Evolutionary conservation across 2,329 filamentous ascomycete genomes (phyloP).

Genomic region (Amesomyces nigricolor): DNA sequence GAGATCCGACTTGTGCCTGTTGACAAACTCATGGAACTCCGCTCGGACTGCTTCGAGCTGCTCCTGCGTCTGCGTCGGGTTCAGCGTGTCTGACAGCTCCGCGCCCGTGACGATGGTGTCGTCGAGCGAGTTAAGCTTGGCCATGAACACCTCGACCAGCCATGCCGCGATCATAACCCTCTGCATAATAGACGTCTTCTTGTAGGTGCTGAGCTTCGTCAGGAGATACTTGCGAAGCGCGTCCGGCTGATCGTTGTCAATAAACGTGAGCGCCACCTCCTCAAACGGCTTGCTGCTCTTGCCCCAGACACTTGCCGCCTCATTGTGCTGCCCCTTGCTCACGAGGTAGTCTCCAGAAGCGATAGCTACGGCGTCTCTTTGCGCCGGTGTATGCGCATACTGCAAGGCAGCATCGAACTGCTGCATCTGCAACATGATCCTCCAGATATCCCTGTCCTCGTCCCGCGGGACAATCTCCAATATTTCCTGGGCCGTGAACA

Average conservation of each 20-base stretch:
- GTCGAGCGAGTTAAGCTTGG: constrained; percentile 88
- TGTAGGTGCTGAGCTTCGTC: constrained; percentile 74
- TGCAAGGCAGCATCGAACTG: constrained; percentile 84
- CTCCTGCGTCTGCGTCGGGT: constrained; percentile 63
- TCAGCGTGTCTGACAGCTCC: constrained; percentile 67
- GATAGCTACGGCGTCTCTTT: constrained; percentile 87
- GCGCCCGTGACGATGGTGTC: constrained; percentile 89
- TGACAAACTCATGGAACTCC: constrained; percentile 86
- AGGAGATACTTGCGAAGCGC: constrained; percentile 84
- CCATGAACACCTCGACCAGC: constrained; percentile 96
- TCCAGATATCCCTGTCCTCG: constrained; percentile 90
- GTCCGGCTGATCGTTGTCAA: constrained; percentile 85
- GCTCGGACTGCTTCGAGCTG: constrained; percentile 64
- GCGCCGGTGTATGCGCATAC: constrained; percentile 71
- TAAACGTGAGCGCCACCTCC: constrained; percentile 84
- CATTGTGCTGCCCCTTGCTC: constrained; percentile 71
- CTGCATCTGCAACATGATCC: constrained; percentile 79
- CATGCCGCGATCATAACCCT: constrained; percentile 91
- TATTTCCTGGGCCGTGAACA: constrained; percentile 86
- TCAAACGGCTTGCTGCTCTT: constrained; percentile 97
- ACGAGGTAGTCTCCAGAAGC: constrained; percentile 87
- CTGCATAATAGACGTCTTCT: constrained; percentile 84
- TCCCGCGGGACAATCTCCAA: constrained; percentile 89
- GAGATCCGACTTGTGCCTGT: constrained; percentile 77
- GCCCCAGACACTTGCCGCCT: constrained; percentile 86